Conservation (phyloP, 2,329 filamentous ascomycete genomes). For the Colletotrichum echinochloae region DNA sequence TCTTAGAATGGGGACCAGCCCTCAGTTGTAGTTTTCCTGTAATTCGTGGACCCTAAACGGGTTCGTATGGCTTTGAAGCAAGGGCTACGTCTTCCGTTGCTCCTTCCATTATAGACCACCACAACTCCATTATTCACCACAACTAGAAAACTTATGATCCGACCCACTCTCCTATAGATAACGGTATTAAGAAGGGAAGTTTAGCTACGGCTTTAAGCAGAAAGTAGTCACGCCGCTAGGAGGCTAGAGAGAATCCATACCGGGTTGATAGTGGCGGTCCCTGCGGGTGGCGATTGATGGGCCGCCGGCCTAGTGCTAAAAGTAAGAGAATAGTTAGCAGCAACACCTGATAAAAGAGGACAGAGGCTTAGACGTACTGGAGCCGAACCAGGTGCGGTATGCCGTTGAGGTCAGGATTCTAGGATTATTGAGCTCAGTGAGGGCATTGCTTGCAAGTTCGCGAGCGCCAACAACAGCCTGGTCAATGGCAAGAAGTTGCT, state of each 20-base stretch:
- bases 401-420: background rate
- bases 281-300: background rate
- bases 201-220: slow-evolving; percentile 9
- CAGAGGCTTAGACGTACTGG: background rate
- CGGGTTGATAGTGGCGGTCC: slow-evolving; percentile 9
- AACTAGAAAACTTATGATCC: no score
- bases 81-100: background rate
- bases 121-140: no score
- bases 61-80: background rate
- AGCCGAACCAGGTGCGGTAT: slow-evolving; percentile 14
- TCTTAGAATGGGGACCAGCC: background rate
- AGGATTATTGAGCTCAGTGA: slow-evolving; percentile 8
- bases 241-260: slow-evolving; percentile 12
- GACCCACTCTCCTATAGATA: no score
- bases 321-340: background rate
- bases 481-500: background rate
- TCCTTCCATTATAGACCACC: no score
- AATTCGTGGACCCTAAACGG: no score
- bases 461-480: slow-evolving; percentile 19
- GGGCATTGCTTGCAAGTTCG: slow-evolving; percentile 20
- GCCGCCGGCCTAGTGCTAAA: background rate
- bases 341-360: background rate
- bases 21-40: background rate
- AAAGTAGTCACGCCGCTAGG: slow-evolving; percentile 18
- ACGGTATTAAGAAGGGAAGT: slow-evolving; percentile 15